A percentile compares a stretch with the other conserved stretches of the same genome.
These are phyloP conservation scores for Micromonas commoda DNA, from an alignment of 139 green algal species.

Conservation along the genomic window DNA sequence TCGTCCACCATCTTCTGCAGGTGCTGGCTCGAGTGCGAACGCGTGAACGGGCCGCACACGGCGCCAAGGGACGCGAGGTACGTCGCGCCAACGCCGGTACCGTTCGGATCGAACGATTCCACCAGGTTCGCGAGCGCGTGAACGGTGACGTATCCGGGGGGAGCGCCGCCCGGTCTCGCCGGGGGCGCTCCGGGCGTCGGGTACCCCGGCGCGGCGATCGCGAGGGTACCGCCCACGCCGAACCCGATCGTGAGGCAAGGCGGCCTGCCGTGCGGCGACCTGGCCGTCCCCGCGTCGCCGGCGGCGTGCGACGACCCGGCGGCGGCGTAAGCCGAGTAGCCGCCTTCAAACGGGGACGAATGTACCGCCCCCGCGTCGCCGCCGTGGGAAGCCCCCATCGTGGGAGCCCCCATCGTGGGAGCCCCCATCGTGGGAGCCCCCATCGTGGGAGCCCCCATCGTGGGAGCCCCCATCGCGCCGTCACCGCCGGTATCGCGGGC, in stretches of 20 bases:
- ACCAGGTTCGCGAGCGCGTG: background rate
- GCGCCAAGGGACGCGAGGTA: background rate
- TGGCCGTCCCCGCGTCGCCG: background rate
- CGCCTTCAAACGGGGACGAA: background rate
- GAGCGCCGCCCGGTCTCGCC: no score
- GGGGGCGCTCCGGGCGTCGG: background rate
- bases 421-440: no score
- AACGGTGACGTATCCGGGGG: background rate
- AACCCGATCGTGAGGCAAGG: background rate
- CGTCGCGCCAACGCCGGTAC: background rate
- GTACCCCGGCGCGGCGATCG: background rate
- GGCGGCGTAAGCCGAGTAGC: background rate
- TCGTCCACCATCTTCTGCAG: background rate
- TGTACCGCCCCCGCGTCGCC: background rate
- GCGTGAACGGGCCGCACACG: background rate
- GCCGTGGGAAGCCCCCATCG: no score
- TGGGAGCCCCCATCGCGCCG: no score
- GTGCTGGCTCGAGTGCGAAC: background rate
- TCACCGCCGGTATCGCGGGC: no score
- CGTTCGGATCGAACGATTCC: background rate
- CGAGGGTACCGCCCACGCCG: slow-evolving; percentile 7
- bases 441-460: no score
- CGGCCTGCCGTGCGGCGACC: slow-evolving; percentile 7
- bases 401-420: no score
- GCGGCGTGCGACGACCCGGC: background rate